Conservation (phyloP, 495 filamentous ascomycete species). For the Aspergillus coremiiformis region DNA sequence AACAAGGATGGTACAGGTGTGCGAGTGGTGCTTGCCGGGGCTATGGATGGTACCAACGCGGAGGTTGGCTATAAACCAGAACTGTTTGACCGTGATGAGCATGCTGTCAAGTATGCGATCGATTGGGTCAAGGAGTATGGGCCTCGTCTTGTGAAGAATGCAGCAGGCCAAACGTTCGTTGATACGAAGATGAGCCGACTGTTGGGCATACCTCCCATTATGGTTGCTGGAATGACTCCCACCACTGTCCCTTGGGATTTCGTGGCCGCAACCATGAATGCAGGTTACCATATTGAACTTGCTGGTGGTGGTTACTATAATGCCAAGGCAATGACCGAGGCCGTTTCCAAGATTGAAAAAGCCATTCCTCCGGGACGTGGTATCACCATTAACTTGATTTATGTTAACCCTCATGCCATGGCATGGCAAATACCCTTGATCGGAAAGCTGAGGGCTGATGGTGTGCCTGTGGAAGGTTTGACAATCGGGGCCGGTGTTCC, state of each 20-base stretch:
- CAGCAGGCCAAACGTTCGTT: slow-evolving; percentile 77
- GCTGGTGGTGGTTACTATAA: slow-evolving; percentile 92
- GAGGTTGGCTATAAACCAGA: slow-evolving; percentile 97
- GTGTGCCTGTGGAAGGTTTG: slow-evolving; percentile 87
- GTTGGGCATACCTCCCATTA: slow-evolving; percentile 78
- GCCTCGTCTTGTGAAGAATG: slow-evolving; percentile 79
- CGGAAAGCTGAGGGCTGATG: slow-evolving; percentile 73
- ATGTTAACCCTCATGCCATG: slow-evolving; percentile 95
- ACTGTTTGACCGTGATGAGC: slow-evolving; percentile 89
- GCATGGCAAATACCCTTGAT: slow-evolving; percentile 94
- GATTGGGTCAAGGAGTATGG: slow-evolving; percentile 98
- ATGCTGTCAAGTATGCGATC: slow-evolving; percentile 90
- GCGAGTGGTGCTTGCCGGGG: slow-evolving; percentile 85
- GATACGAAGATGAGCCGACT: slow-evolving; percentile 97
- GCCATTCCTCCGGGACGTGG: slow-evolving; percentile 83
- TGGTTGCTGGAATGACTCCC: slow-evolving; percentile 96
- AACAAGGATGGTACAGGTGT: slow-evolving; percentile 98
- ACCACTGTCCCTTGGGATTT: slow-evolving; percentile 93
- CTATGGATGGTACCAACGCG: slow-evolving; percentile 78
- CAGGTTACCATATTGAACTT: slow-evolving; percentile 89
- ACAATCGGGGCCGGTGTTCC: slow-evolving; percentile 93
- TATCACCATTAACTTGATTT: slow-evolving; percentile 91
- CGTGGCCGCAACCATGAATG: slow-evolving; percentile 90
- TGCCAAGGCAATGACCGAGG: slow-evolving; percentile 80
- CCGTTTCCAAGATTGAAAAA: slow-evolving; percentile 82